phyloP scores from a whole-genome alignment of 495 filamentous ascomycete genomes.

The Apodospora peruviana region DNA sequence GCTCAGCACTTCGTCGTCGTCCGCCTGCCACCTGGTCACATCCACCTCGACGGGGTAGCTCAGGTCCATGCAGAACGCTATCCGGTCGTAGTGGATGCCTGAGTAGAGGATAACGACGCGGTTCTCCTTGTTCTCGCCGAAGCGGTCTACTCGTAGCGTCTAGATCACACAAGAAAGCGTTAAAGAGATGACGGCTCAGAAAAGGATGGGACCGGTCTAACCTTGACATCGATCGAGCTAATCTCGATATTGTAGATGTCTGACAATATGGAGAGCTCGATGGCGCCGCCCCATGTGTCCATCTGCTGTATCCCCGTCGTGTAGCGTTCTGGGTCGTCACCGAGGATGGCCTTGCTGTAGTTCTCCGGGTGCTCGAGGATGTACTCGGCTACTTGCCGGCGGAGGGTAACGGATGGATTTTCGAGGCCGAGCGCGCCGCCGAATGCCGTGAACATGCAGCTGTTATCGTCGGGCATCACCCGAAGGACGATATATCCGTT shows the following conservation, averaged over 20 bases:
- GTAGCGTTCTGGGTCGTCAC: slow-evolving; percentile 68
- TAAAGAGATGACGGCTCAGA: background rate
- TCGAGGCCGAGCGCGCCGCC: slow-evolving; percentile 58
- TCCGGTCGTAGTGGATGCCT: slow-evolving; percentile 93
- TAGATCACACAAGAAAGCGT: slow-evolving; percentile 4
- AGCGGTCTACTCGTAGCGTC: slow-evolving; percentile 53
- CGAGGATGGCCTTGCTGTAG: slow-evolving; percentile 73
- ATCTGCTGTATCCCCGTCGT: slow-evolving; percentile 77
- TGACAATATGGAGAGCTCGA: slow-evolving; percentile 81
- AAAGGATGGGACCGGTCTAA: slow-evolving; percentile 2
- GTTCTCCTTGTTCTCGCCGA: slow-evolving; percentile 68
- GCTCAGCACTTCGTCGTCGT: slow-evolving; percentile 59
- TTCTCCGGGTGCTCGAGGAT: slow-evolving; percentile 68
- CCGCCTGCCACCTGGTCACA: slow-evolving; percentile 67
- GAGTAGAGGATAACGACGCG: slow-evolving; percentile 86
- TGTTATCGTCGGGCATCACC: slow-evolving; percentile 97
- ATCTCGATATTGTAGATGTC: slow-evolving; percentile 87
- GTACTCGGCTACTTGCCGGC: slow-evolving; percentile 71
- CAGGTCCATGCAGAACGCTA: slow-evolving; percentile 65
- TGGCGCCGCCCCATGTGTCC: slow-evolving; percentile 85
- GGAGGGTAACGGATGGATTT: slow-evolving; percentile 49
- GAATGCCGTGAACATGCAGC: slow-evolving; percentile 88
- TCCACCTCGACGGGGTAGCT: slow-evolving; percentile 66
- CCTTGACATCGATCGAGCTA: slow-evolving; percentile 67
- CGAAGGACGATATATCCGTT: slow-evolving; percentile 57